Percentiles rank a stretch among this genome's conserved stretches.
Evolutionary conservation across 2,329 filamentous ascomycete genomes (phyloP).

Genomic region (Talaromyces sp.): DNA sequence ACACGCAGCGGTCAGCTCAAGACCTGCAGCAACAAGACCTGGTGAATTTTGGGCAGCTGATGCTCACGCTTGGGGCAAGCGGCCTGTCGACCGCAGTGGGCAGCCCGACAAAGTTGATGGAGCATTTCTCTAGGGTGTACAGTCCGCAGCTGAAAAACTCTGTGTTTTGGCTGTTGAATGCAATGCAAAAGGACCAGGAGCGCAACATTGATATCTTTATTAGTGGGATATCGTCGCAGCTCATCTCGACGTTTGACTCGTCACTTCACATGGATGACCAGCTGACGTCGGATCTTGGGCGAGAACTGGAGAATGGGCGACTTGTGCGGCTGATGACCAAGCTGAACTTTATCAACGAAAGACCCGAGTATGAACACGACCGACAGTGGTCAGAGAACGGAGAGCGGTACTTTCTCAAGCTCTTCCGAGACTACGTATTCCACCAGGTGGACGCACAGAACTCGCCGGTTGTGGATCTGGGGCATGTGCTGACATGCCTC

Average conservation of each 20-base stretch:
- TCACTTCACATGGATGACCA: conserved; percentile 75
- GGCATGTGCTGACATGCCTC: conserved; percentile 77
- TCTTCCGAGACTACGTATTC: conserved; percentile 96
- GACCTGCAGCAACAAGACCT: conserved; percentile 89
- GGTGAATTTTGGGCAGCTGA: conserved; percentile 72
- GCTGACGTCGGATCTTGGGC: conserved; percentile 63
- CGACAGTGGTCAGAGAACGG: conserved; percentile 84
- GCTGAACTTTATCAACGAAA: conserved; percentile 81
- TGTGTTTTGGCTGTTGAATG: conserved; percentile 73
- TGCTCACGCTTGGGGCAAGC: conserved; percentile 75
- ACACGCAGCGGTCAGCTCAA: conserved; percentile 59
- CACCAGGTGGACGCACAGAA: conserved; percentile 87
- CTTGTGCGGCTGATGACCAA: conserved; percentile 77
- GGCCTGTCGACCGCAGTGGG: conserved; percentile 55
- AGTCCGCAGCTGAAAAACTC: conserved; percentile 73
- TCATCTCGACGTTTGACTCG: conserved; percentile 70
- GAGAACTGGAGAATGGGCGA: conserved; percentile 86
- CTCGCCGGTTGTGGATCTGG: conserved; percentile 76
- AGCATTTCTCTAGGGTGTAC: conserved; percentile 71
- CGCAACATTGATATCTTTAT: conserved; percentile 71
- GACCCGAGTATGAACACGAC: conserved; percentile 76
- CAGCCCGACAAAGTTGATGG: conserved; percentile 66
- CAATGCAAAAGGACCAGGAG: conserved; percentile 58
- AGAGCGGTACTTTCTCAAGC: conserved; percentile 84
- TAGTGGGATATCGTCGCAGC: conserved; percentile 68